Conservation (phyloP, 2,329 filamentous ascomycete genomes). For the Blumeria hordei region DNA sequence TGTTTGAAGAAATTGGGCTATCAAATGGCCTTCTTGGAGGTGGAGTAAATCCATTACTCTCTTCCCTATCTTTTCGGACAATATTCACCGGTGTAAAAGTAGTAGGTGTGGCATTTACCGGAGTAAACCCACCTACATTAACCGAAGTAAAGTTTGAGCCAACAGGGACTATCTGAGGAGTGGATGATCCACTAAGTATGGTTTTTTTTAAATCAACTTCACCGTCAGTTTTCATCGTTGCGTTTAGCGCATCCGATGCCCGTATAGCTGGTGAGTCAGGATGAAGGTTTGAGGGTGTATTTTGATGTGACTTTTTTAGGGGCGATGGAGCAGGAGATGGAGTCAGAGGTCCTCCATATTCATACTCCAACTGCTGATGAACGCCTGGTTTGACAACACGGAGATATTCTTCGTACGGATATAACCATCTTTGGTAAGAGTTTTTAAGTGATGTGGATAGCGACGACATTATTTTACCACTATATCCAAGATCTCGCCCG, state of each 20-base stretch:
- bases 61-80: constrained; percentile 24
- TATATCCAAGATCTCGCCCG: constrained; percentile 85
- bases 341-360: constrained; percentile 79
- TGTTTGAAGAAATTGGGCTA: constrained; percentile 36
- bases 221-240: constrained; percentile 21
- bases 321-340: constrained; percentile 53
- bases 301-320: constrained; percentile 36
- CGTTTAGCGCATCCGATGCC: constrained; percentile 30
- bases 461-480: constrained; percentile 98
- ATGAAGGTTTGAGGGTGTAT: constrained; percentile 31
- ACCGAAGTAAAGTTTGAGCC: constrained; percentile 18
- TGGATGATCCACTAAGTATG: constrained; percentile 4
- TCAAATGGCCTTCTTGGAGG: constrained; percentile 24
- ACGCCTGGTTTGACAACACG: constrained; percentile 78
- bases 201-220: constrained; percentile 12
- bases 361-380: constrained; percentile 82
- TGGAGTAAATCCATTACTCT: constrained; percentile 25
- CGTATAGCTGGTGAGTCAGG: constrained; percentile 43
- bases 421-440: constrained; percentile 90
- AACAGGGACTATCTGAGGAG: constrained; percentile 4
- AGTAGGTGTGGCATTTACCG: constrained; percentile 31
- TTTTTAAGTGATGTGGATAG: constrained; percentile 95
- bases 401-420: constrained; percentile 89
- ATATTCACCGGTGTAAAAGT: constrained; percentile 30
- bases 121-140: constrained; percentile 32